Conservation (phyloP, 805 yeast genomes). For the Wickerhamiella qilinensis region DNA sequence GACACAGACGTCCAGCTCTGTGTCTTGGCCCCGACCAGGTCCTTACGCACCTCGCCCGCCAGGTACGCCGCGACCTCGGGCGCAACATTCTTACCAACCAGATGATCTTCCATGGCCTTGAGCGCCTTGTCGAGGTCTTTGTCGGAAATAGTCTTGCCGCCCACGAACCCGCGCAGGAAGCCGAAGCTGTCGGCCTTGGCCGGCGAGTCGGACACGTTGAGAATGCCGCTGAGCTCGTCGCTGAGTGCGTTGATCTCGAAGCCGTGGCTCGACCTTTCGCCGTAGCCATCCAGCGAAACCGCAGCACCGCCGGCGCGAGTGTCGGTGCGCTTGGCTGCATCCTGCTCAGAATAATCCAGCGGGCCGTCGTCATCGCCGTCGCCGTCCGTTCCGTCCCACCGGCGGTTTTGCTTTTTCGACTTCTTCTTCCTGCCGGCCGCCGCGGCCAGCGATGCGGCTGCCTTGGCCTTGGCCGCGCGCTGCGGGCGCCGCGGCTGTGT, state of each 20-base stretch:
- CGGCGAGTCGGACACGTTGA: slow-evolving; percentile 15
- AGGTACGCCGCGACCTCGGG: slow-evolving; percentile 70
- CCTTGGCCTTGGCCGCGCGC: neutral
- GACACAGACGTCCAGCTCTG: slow-evolving; percentile 60
- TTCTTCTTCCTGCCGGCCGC: slow-evolving; percentile 7
- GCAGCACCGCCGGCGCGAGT: slow-evolving; percentile 20
- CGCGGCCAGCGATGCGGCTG: neutral
- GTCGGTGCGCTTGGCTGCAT: slow-evolving; percentile 23
- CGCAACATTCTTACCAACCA: slow-evolving; percentile 77
- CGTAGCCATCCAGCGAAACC: slow-evolving; percentile 22
- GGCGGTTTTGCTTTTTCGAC: slow-evolving; percentile 33
- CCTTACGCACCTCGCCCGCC: slow-evolving; percentile 51
- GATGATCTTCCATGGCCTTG: slow-evolving; percentile 51
- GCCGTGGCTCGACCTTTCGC: slow-evolving; percentile 33
- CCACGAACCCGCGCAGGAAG: slow-evolving; percentile 43
- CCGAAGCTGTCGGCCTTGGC: slow-evolving; percentile 28
- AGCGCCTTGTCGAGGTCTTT: slow-evolving; percentile 52
- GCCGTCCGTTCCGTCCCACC: slow-evolving; percentile 39
- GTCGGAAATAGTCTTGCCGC: slow-evolving; percentile 50
- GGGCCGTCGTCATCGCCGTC: slow-evolving; percentile 29
- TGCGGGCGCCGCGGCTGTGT: too few relatives aligned
- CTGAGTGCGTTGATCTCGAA: slow-evolving; percentile 51
- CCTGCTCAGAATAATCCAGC: slow-evolving; percentile 40
- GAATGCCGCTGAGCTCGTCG: slow-evolving; percentile 31
- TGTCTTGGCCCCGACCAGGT: slow-evolving; percentile 56